A percentile compares a stretch with the other conserved stretches of the same genome.
phyloP scores from a whole-genome alignment of 768 basidiomycete species.

The Boletus bicolor region DNA sequence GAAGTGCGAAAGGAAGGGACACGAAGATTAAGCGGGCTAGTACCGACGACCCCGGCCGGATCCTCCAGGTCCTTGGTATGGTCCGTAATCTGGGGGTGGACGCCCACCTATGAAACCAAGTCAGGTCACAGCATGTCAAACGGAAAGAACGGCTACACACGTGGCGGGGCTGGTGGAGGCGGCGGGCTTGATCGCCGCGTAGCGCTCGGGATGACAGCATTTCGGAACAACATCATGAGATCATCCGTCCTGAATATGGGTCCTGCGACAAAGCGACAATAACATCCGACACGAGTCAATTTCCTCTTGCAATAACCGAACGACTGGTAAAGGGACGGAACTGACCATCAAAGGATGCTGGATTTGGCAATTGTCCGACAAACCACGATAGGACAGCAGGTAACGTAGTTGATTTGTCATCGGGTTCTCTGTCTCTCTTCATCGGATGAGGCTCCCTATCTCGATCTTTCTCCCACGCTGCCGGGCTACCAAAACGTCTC shows the following conservation, averaged over 20 bases:
- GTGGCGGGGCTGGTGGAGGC: constrained; percentile 51
- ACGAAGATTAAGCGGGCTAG: constrained; percentile 17
- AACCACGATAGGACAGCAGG: constrained; percentile 77
- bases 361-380: constrained; percentile 71
- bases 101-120: constrained; percentile 46
- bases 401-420: constrained; percentile 49
- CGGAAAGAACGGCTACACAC: constrained; percentile 22
- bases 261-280: constrained; percentile 43
- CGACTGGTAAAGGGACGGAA: constrained; percentile 10
- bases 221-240: constrained; percentile 79
- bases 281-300: constrained; percentile 6
- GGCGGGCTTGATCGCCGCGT: constrained; percentile 51
- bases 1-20: constrained; percentile 1
- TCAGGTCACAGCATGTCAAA: constrained; percentile 4
- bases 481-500: constrained; percentile 40
- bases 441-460: constrained; percentile 41
- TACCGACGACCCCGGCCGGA: constrained; percentile 40
- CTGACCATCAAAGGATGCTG: constrained; percentile 81
- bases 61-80: constrained; percentile 72
- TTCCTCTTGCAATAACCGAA: constrained; percentile 12
- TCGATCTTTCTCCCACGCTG: constrained; percentile 43
- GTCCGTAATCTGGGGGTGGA: constrained; percentile 84
- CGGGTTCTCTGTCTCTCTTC: constrained; percentile 37
- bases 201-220: constrained; percentile 73
- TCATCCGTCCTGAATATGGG: constrained; percentile 90